A percentile compares a stretch with the other conserved stretches of the same genome.
These are phyloP conservation scores for Evansstolkia leycettana DNA, from an alignment of 495 filamentous ascomycete genomes.

Conservation along the genomic window DNA sequence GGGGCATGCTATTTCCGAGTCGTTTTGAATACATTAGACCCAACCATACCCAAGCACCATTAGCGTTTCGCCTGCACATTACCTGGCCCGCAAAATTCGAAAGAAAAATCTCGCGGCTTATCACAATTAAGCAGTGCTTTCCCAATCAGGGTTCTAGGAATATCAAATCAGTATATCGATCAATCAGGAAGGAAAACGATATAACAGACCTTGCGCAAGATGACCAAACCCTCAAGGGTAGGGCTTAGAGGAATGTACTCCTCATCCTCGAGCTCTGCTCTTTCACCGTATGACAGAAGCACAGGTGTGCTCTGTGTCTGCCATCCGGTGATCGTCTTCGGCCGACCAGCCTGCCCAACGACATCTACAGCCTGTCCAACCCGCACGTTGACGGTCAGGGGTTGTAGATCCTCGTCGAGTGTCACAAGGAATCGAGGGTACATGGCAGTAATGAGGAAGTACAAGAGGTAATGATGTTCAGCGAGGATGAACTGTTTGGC, in stretches of 20 bases:
- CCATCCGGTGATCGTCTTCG: conserved; percentile 99
- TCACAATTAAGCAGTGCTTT: conserved; percentile 25
- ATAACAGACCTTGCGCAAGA: conserved; percentile 81
- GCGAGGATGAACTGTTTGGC: conserved; percentile 88
- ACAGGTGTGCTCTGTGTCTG: conserved; percentile 98
- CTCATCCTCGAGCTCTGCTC: conserved; percentile 95
- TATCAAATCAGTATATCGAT: conserved; percentile 13
- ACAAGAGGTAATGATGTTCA: conserved; percentile 87
- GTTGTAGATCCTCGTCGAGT: conserved; percentile 86
- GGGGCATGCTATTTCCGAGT: conserved; percentile 24
- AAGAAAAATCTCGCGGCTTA: conserved; percentile 7
- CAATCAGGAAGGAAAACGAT: too few relatives aligned
- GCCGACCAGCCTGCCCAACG: conserved; percentile 89
- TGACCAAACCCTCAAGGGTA: conserved; percentile 88
- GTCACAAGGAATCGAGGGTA: conserved; percentile 93
- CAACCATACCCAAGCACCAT: conserved; percentile 16
- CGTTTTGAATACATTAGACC: conserved; percentile 31
- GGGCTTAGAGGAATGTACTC: conserved; percentile 85
- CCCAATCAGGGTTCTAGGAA: conserved; percentile 42
- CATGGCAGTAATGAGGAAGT: conserved; percentile 97
- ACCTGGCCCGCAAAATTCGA: conserved; percentile 8
- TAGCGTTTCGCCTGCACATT: conserved; percentile 7
- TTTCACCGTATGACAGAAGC: conserved; percentile 80
- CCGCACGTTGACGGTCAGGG: conserved; percentile 87
- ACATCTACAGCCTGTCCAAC: conserved; percentile 98